These are phyloP conservation scores for Aspergillus sp. DNA, from an alignment of 2,329 filamentous ascomycete species.

Conservation along the genomic window DNA sequence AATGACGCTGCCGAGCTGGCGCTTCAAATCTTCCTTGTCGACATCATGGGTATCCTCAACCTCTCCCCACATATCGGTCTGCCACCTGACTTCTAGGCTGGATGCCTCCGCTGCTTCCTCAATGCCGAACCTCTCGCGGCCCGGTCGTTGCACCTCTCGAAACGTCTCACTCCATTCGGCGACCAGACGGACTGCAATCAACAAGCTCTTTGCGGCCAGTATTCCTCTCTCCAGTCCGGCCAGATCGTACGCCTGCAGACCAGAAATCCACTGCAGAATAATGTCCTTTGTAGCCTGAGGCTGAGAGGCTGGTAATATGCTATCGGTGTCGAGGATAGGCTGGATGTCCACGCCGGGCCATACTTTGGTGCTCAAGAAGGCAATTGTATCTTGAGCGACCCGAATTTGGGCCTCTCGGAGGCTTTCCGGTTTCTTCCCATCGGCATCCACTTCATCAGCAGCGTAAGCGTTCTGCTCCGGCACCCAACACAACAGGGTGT, in stretches of 20 bases:
- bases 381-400: conserved; percentile 69
- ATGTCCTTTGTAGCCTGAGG: conserved; percentile 72
- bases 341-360: conserved; percentile 82
- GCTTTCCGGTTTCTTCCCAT: conserved; percentile 54
- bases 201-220: conserved; percentile 82
- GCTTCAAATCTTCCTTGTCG: conserved; percentile 80
- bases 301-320: conserved; percentile 76
- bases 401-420: conserved; percentile 73
- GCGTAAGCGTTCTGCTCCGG: conserved; percentile 58
- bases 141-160: conserved; percentile 50
- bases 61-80: conserved; percentile 89
- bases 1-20: conserved; percentile 85
- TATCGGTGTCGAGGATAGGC: conserved; percentile 77
- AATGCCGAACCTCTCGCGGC: conserved; percentile 65
- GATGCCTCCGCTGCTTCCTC: conserved; percentile 78
- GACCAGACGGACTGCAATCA: conserved; percentile 74
- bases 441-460: conserved; percentile 50
- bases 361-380: conserved; percentile 68
- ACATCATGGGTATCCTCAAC: conserved; percentile 99
- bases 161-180: conserved; percentile 85
- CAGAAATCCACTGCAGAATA: conserved; percentile 74
- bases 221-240: conserved; percentile 82
- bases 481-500: conserved; percentile 90
- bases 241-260: conserved; percentile 75
- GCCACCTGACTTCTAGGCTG: conserved; percentile 85